Conservation (phyloP, 306 rosid genomes). For the Rubus idaeus region DNA sequence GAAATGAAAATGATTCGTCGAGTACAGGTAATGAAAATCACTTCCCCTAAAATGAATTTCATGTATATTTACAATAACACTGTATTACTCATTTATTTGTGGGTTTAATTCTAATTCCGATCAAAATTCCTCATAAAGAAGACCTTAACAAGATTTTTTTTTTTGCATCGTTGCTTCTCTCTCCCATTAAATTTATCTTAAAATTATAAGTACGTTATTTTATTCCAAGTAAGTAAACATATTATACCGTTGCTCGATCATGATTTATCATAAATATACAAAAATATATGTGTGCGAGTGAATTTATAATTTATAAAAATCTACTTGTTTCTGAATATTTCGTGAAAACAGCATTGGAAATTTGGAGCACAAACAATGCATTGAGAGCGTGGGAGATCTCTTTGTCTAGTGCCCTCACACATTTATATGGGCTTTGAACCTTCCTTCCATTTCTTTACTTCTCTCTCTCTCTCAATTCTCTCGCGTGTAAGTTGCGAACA, state of each 20-base stretch:
- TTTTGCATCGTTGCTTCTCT: too few relatives aligned
- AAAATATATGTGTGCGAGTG: too few relatives aligned
- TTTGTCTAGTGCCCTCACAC: neutral
- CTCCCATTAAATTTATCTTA: too few relatives aligned
- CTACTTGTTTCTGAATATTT: neutral
- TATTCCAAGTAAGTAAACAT: too few relatives aligned
- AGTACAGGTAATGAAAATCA: neutral
- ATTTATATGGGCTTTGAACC: neutral
- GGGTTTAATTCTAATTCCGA: neutral
- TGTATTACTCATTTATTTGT: neutral
- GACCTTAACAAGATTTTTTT: neutral
- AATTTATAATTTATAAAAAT: too few relatives aligned
- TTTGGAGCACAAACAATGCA: neutral
- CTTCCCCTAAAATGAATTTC: neutral
- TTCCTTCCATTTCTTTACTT: neutral
- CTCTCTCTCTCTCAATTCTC: constrained; percentile 9
- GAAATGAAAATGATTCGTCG: neutral
- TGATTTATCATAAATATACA: neutral
- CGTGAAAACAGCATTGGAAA: neutral
- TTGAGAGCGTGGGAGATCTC: neutral
- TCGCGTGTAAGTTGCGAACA: constrained; percentile 42
- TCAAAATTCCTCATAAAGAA: neutral
- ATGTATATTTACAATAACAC: too few relatives aligned
- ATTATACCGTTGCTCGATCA: too few relatives aligned
- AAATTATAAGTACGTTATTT: too few relatives aligned